These are phyloP conservation scores for Plasmodium sp. DNA, from an alignment of 169 alveolate genomes.

Conservation along the genomic window DNA sequence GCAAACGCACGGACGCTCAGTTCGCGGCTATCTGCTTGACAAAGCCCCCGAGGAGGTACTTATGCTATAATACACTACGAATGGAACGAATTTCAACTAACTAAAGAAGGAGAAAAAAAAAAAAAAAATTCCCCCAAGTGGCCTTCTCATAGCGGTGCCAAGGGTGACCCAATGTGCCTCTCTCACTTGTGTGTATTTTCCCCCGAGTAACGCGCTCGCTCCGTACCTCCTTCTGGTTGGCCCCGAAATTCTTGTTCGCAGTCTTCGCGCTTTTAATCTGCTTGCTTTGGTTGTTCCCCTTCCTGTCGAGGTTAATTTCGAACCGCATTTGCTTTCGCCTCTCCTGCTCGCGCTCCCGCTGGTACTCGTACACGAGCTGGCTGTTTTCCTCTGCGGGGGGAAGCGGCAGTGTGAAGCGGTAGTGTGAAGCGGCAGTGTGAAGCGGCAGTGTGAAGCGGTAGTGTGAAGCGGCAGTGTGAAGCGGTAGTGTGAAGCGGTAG, in stretches of 20 bases:
- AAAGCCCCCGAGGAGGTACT: not conserved
- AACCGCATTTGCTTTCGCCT: conserved; percentile 73
- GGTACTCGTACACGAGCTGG: conserved; percentile 69
- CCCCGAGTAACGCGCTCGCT: not conserved
- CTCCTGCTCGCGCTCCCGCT: conserved; percentile 69
- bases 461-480: no score
- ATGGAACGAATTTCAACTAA: not conserved
- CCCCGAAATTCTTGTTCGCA: conserved; percentile 3
- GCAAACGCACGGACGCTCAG: no score
- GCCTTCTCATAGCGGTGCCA: not conserved
- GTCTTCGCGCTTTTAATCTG: not conserved
- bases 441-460: not conserved
- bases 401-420: not conserved
- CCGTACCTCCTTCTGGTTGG: conserved; percentile 55
- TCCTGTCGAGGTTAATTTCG: conserved; percentile 68
- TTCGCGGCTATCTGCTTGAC: no score
- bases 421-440: not conserved
- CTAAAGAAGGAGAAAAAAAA: not conserved
- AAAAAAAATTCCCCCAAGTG: not conserved
- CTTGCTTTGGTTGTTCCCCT: conserved; percentile 47
- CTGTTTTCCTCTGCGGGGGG: conserved; percentile 44
- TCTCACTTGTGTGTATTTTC: not conserved
- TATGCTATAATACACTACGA: not conserved
- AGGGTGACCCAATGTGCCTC: not conserved
- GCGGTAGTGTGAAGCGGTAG: no score